Percentiles rank a stretch among this genome's conserved stretches.
Evolutionary conservation across 129 eudicot genomes (phyloP).

Genomic region (Chrysanthemum seticuspe): DNA sequence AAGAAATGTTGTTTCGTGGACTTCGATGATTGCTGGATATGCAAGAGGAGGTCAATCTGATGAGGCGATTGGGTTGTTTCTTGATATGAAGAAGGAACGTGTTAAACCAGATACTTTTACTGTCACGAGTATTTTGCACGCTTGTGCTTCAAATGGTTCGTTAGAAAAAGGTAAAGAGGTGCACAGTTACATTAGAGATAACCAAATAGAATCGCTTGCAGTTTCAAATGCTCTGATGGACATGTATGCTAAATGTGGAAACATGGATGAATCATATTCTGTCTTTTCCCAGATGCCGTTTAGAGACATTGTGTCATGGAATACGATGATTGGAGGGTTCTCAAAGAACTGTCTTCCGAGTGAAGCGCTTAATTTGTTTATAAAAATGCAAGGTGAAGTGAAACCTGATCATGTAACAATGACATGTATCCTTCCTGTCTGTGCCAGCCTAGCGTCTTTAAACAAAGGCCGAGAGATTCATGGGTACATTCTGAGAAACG

Average conservation of each 20-base stretch:
- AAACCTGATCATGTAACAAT: constrained; percentile 57
- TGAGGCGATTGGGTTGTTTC: constrained; percentile 49
- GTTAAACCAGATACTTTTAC: constrained; percentile 52
- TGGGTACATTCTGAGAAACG: constrained; percentile 44
- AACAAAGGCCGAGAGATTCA: constrained; percentile 62
- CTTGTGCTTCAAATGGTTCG: constrained; percentile 54
- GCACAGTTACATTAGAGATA: constrained; percentile 41
- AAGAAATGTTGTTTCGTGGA: constrained; percentile 63
- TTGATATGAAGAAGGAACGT: constrained; percentile 48
- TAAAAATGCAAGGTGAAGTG: constrained; percentile 42
- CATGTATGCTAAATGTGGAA: constrained; percentile 81
- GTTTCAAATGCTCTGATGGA: constrained; percentile 71
- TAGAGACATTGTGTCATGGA: constrained; percentile 66
- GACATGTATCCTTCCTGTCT: constrained; percentile 60
- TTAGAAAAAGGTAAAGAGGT: constrained; percentile 55
- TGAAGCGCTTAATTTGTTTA: constrained; percentile 49
- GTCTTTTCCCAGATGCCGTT: constrained; percentile 39
- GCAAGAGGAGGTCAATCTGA: constrained; percentile 41
- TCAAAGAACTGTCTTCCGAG: constrained; percentile 56
- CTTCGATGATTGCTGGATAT: constrained; percentile 57
- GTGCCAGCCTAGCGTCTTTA: constrained; percentile 61
- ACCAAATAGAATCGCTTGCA: constrained; percentile 39
- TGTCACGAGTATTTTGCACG: constrained; percentile 54
- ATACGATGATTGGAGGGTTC: constrained; percentile 74
- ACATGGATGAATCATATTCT: constrained; percentile 48